phyloP scores from a whole-genome alignment of 1,139 yeast genomes.

The Blastobotrys serpentis region DNA sequence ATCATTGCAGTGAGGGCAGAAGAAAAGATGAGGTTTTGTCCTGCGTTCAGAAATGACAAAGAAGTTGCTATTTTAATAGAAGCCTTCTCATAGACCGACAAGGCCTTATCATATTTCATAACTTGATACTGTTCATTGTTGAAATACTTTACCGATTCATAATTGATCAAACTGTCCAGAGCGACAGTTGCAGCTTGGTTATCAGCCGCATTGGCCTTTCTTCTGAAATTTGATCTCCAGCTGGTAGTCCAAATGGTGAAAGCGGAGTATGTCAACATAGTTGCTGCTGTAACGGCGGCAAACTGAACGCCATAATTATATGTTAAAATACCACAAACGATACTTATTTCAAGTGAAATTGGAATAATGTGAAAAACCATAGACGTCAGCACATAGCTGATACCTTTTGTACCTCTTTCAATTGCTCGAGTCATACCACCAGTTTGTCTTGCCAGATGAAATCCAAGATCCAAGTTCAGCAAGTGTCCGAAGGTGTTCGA shows the following conservation, averaged over 20 bases:
- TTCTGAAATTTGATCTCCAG: conserved; percentile 91
- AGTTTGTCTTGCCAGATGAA: conserved; percentile 88
- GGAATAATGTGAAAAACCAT: conserved; percentile 98
- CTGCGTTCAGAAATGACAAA: conserved; percentile 82
- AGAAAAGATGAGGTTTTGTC: conserved; percentile 90
- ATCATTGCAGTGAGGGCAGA: conserved; percentile 93
- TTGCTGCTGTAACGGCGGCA: conserved; percentile 83
- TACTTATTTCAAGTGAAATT: conserved; percentile 82
- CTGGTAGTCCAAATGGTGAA: conserved; percentile 92
- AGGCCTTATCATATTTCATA: conserved; percentile 73
- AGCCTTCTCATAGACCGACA: conserved; percentile 73
- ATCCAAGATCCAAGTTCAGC: conserved; percentile 79
- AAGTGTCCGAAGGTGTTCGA: conserved; percentile 81
- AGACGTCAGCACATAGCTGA: conserved; percentile 85
- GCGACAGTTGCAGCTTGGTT: conserved; percentile 94
- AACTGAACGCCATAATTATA: conserved; percentile 87
- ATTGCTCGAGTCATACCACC: conserved; percentile 96
- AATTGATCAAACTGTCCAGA: conserved; percentile 87
- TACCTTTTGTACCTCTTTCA: conserved; percentile 97
- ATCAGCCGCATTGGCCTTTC: conserved; percentile 91
- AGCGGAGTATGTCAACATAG: conserved; percentile 82
- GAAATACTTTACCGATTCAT: conserved; percentile 91
- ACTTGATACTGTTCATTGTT: conserved; percentile 84
- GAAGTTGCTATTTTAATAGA: conserved; percentile 91
- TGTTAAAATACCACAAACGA: conserved; percentile 90